A percentile compares a stretch with the other conserved stretches of the same genome.
Evolutionary conservation across 1,284 basidiomycete species (phyloP).

Genomic region (Amylostereum chailletii): DNA sequence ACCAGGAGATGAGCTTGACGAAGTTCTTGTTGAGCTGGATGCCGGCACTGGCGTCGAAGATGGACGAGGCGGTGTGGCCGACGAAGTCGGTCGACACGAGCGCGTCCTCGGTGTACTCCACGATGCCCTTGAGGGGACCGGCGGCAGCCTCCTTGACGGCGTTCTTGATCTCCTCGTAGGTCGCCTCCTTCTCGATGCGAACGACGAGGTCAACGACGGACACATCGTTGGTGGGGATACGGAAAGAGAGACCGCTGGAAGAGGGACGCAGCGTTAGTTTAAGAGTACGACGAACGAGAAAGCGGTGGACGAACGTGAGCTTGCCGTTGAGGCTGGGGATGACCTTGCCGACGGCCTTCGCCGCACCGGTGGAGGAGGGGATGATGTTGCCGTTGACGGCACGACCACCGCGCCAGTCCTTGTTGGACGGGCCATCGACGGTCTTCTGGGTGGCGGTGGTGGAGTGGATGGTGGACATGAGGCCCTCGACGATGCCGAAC

Average conservation of each 20-base stretch:
- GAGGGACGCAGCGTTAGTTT: constrained; percentile 1
- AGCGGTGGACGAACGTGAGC: constrained; percentile 57
- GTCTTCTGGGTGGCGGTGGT: constrained; percentile 99
- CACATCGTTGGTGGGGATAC: constrained; percentile 94
- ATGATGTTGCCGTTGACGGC: constrained; percentile 98
- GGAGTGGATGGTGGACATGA: constrained; percentile 98
- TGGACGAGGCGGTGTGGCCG: constrained; percentile 70
- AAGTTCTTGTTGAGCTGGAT: constrained; percentile 92
- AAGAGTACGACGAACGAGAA: background rate
- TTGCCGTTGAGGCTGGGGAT: constrained; percentile 97
- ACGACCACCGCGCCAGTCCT: constrained; percentile 97
- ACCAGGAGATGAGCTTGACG: constrained; percentile 94
- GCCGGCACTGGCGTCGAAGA: constrained; percentile 91
- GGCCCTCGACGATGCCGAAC: constrained; percentile 88
- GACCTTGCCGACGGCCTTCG: constrained; percentile 99
- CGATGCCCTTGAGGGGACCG: constrained; percentile 69
- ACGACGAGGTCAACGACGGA: constrained; percentile 98
- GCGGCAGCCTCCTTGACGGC: constrained; percentile 80
- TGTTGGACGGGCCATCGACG: constrained; percentile 92
- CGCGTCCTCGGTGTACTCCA: constrained; percentile 92
- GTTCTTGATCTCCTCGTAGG: constrained; percentile 90
- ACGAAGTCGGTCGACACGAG: constrained; percentile 96
- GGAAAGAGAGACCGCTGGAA: constrained; percentile 88
- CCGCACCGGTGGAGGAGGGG: constrained; percentile 97
- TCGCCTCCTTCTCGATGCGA: constrained; percentile 81